These are phyloP conservation scores for Solanum appendiculatum DNA, from an alignment of 257 asterid species.

Conservation along the genomic window DNA sequence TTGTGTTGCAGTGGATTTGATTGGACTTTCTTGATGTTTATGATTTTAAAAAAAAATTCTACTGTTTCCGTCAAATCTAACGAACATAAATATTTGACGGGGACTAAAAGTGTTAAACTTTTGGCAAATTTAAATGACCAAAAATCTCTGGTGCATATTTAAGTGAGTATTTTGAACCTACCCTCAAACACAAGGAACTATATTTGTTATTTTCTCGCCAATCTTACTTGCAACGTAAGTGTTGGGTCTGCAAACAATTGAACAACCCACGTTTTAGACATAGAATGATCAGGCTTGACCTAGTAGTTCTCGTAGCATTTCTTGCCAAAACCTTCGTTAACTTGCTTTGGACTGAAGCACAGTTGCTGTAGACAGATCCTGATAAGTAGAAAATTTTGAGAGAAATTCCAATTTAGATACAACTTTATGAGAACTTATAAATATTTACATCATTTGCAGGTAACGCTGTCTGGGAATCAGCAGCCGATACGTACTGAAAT, in stretches of 20 bases:
- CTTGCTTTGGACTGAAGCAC: neutral
- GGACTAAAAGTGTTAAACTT: too few species aligned
- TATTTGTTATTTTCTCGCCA: too few species aligned
- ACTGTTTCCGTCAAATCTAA: too few species aligned
- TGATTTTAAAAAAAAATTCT: too few species aligned
- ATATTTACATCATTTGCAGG: slow-evolving; percentile 30
- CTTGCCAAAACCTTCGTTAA: neutral
- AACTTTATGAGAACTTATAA: neutral
- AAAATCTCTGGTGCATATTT: too few species aligned
- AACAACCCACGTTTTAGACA: neutral
- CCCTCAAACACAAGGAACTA: too few species aligned
- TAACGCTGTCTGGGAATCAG: slow-evolving; percentile 90
- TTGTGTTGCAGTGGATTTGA: too few species aligned
- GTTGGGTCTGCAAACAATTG: neutral
- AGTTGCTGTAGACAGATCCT: neutral
- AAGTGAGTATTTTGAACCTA: too few species aligned
- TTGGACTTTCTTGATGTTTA: too few species aligned
- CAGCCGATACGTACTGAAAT: slow-evolving; percentile 91
- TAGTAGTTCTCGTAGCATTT: neutral
- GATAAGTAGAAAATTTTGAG: neutral
- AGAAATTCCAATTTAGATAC: neutral
- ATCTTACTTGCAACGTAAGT: neutral
- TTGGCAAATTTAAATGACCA: too few species aligned
- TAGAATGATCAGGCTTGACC: neutral
- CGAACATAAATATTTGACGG: too few species aligned